Conservation (phyloP, 306 rosid species). For the barrel medic (Medicago truncatula) region MtrunA17r5.0-ANR NC_053046.1:1721501-1722000, state of each 20-base stretch:
- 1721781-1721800: too few species aligned
- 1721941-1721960: constrained; percentile 74
- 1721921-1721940: constrained; percentile 94
- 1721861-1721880: constrained; percentile 75
- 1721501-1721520: neutral
- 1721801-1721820: too few species aligned
- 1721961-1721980: neutral
- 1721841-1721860: too few species aligned
- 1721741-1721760: too few species aligned
- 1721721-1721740: too few species aligned
- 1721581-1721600: neutral
- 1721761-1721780: too few species aligned
- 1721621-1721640: neutral
- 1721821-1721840: too few species aligned
- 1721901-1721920: constrained; percentile 73
- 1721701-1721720: too few species aligned
- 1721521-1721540: neutral
- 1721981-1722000: neutral
- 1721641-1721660: neutral
- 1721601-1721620: neutral
- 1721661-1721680: neutral
- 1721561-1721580: neutral
- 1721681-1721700: too few species aligned
- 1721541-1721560: neutral
- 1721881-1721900: constrained; percentile 77